A percentile compares a stretch with the other conserved stretches of the same genome.
These are phyloP conservation scores for Saccharomyces paradoxus DNA, from an alignment of 805 yeast species.

Conservation along the genomic window DNA sequence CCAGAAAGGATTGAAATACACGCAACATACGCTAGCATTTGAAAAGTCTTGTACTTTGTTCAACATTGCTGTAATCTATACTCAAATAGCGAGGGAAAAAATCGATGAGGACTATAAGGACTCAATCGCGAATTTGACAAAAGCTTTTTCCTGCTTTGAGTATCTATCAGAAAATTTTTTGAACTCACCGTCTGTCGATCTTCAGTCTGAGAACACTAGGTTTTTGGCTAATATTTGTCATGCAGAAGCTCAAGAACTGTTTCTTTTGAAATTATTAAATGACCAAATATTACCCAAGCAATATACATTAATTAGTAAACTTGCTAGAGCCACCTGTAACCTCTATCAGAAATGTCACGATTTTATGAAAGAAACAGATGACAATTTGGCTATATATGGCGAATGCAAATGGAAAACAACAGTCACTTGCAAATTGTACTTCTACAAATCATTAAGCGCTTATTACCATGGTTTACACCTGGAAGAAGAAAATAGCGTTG, in stretches of 20 bases:
- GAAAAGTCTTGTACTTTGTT: slow-evolving; percentile 82
- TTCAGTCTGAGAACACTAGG: slow-evolving; percentile 57
- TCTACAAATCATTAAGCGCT: slow-evolving; percentile 51
- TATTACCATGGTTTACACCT: slow-evolving; percentile 51
- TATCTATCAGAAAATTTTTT: slow-evolving; percentile 72
- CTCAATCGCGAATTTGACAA: slow-evolving; percentile 56
- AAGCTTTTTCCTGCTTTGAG: slow-evolving; percentile 69
- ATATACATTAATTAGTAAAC: slow-evolving; percentile 64
- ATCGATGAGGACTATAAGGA: slow-evolving; percentile 41
- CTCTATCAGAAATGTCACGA: slow-evolving; percentile 47
- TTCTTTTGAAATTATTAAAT: slow-evolving; percentile 50
- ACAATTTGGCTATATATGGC: slow-evolving; percentile 30
- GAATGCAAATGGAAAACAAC: slow-evolving; percentile 43
- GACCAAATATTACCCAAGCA: slow-evolving; percentile 38
- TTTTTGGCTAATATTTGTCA: slow-evolving; percentile 59
- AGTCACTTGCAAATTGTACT: slow-evolving; percentile 44
- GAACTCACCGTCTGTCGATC: slow-evolving; percentile 80
- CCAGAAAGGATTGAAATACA: slow-evolving; percentile 31
- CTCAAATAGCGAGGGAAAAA: slow-evolving; percentile 40
- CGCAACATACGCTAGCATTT: slow-evolving; percentile 77
- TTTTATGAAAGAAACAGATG: slow-evolving; percentile 35
- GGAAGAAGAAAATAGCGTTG: slow-evolving; percentile 53
- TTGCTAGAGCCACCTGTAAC: slow-evolving; percentile 54
- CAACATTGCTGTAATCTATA: slow-evolving; percentile 61
- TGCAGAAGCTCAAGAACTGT: slow-evolving; percentile 86